Evolutionary conservation across 805 yeast genomes (phyloP), one percentile per base, ranked within the genome.

Genomic region (Middelhovenomyces tepae): DNA sequence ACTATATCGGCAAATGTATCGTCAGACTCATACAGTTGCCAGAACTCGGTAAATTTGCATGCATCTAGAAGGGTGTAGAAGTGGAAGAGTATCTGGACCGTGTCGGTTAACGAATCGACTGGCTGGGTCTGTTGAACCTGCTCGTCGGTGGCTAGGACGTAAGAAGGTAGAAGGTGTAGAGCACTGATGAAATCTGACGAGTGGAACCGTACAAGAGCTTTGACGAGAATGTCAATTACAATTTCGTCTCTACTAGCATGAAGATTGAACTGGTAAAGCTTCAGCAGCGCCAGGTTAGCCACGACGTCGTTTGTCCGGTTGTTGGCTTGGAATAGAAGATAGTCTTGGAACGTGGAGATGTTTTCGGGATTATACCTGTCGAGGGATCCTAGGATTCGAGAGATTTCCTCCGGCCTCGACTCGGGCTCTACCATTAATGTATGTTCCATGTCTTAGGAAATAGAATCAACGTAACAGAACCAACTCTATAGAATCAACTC

Each of bases 241-340:
- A 54, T 43, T 40, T 58, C 60, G 39, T 67, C 64, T 38, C 58
- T 60, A 16, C 49, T 42, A 8, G 57, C 47, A 19, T 41, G 37
- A 14, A 50, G 44, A 39, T 56, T 53, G 42, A 57, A 48, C 27
- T 55, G 59, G 37, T 59, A 67, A 31, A 68, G 53, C 37, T 67
- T 67, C 39, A 67, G 50, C 15, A 67, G 53, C 1, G 73, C 73
- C 46, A 67, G 44, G 45, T 65, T 67, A 39, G 73, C 65, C 40
- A 50, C 56, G 28, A 64, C 48, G 43, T 64, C 69, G 17, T 52
- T 54, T 11, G 46, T 30, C 9, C 49, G 49, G 14, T 50, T 49
- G 10, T 44, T 36, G 43, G 65, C 61, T 43, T 67, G 73, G 16
- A 50, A 42, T 22, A 46, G 45, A 27, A 65, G 57, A 39, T 67